phyloP scores from a whole-genome alignment of 768 basidiomycete species.

The Calvatia gigantea region DNA sequence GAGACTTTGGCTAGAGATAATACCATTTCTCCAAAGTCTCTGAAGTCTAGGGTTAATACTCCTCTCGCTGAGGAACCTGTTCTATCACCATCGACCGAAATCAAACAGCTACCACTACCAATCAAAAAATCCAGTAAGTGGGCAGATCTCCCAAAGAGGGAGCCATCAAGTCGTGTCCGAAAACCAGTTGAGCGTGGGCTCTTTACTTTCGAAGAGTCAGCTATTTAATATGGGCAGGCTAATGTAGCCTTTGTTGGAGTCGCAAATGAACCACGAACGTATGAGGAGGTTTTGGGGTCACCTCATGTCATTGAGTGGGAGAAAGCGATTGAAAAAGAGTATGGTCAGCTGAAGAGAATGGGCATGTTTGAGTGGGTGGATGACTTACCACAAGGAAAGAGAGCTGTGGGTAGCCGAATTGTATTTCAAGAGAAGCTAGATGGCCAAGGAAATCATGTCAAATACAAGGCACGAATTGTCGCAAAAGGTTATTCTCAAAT shows the following conservation, averaged over 20 bases:
- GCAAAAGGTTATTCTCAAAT: slow-evolving; percentile 23
- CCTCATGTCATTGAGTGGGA: slow-evolving; percentile 10
- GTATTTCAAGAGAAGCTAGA: slow-evolving; percentile 22
- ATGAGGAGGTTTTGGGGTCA: neutral
- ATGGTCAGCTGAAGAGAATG: slow-evolving; percentile 9
- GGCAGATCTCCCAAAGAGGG: slow-evolving; percentile 4
- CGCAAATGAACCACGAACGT: neutral
- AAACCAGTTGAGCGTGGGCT: neutral
- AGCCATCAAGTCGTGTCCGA: neutral
- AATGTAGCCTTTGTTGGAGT: neutral
- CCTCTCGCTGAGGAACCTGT: neutral
- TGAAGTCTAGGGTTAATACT: neutral
- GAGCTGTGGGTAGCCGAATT: slow-evolving; percentile 16
- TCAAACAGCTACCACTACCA: neutral
- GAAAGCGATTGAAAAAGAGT: slow-evolving; percentile 13
- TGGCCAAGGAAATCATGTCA: slow-evolving; percentile 16
- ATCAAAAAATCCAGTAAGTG: slow-evolving; percentile 5
- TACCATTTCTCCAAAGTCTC: neutral
- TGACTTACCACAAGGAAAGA: slow-evolving; percentile 12
- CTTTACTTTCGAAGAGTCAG: neutral
- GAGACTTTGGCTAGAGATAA: neutral
- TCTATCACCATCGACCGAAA: neutral
- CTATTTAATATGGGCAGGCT: neutral
- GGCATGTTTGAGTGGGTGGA: slow-evolving; percentile 6
- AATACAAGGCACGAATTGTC: slow-evolving; percentile 22